phyloP scores from a whole-genome alignment of 306 rosid genomes.

The Astragalus glycyphyllos region DNA sequence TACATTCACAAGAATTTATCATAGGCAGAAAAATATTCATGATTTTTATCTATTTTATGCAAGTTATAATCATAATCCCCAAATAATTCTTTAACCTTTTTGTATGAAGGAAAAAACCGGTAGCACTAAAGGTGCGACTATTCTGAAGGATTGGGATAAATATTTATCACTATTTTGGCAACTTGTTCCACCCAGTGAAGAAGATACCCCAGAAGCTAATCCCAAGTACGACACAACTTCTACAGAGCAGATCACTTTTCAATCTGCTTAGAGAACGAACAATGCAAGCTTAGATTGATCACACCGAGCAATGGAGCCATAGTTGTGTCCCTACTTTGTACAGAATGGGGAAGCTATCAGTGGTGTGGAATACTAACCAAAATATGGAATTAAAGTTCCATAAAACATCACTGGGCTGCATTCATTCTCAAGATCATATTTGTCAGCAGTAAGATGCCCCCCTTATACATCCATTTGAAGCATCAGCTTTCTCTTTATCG shows the following conservation, averaged over 20 bases:
- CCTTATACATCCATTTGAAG: slow-evolving; percentile 38
- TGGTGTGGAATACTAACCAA: slow-evolving; percentile 22
- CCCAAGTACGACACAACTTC: slow-evolving; percentile 66
- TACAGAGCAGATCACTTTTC: slow-evolving; percentile 71
- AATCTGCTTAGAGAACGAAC: slow-evolving; percentile 68
- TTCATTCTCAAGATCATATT: slow-evolving; percentile 44
- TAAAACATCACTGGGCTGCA: slow-evolving; percentile 15
- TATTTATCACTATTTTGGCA: slow-evolving; percentile 93
- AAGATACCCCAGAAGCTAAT: slow-evolving; percentile 95
- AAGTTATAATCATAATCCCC: slow-evolving; percentile 14
- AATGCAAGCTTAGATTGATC: slow-evolving; percentile 15
- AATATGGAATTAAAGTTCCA: slow-evolving; percentile 35
- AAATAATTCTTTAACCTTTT: slow-evolving; percentile 22
- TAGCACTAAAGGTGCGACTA: slow-evolving; percentile 76
- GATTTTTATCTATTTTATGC: neutral
- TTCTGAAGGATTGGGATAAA: slow-evolving; percentile 85
- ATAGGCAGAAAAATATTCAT: too few relatives aligned
- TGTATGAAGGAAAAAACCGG: slow-evolving; percentile 89
- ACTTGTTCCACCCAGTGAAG: slow-evolving; percentile 98
- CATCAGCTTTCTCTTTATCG: slow-evolving; percentile 33
- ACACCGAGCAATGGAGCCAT: slow-evolving; percentile 30
- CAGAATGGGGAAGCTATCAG: slow-evolving; percentile 41
- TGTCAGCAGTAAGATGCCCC: slow-evolving; percentile 35
- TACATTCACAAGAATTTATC: slow-evolving; percentile 28
- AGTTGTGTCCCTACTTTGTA: slow-evolving; percentile 40